Percentiles rank a stretch among this genome's conserved stretches.
Conservation (phyloP, 768 basidiomycete species). For the Mycena olivaceomarginata region DNA sequence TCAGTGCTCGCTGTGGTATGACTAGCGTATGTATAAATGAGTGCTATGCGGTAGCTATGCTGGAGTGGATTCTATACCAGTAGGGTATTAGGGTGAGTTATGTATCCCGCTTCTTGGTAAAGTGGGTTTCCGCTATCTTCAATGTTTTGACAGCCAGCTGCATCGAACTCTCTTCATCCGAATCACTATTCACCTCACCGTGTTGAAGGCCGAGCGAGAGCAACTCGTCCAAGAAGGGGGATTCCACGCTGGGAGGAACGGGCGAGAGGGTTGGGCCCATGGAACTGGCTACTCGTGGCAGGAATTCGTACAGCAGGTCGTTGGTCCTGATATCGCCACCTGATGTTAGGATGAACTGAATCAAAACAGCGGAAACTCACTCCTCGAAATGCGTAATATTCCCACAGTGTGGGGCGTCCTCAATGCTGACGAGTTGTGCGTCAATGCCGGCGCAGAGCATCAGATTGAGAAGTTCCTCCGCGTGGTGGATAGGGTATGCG, state of each 20-base stretch:
- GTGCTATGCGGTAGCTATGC: too few species aligned
- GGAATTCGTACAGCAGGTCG: background rate
- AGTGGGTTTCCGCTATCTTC: too few species aligned
- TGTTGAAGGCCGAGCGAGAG: background rate
- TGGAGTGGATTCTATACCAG: too few species aligned
- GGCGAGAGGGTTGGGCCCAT: background rate
- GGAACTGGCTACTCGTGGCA: background rate
- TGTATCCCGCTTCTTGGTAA: too few species aligned
- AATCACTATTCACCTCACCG: background rate
- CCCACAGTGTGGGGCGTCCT: constrained; percentile 61
- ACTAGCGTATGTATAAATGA: too few species aligned
- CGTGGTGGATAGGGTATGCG: constrained; percentile 54
- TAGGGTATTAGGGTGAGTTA: too few species aligned
- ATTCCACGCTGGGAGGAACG: background rate
- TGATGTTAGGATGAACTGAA: constrained; percentile 20
- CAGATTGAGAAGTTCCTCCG: constrained; percentile 49
- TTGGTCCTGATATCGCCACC: background rate
- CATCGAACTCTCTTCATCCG: too few species aligned
- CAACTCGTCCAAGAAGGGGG: background rate
- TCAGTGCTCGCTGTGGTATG: too few species aligned
- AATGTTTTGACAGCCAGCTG: too few species aligned
- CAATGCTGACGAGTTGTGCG: constrained; percentile 48
- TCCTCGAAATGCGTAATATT: constrained; percentile 47
- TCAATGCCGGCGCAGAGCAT: constrained; percentile 52
- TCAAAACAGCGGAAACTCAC: constrained; percentile 51